These are phyloP conservation scores for Tagetes patula DNA, from an alignment of 129 eudicot species.

Conservation along the genomic window DNA sequence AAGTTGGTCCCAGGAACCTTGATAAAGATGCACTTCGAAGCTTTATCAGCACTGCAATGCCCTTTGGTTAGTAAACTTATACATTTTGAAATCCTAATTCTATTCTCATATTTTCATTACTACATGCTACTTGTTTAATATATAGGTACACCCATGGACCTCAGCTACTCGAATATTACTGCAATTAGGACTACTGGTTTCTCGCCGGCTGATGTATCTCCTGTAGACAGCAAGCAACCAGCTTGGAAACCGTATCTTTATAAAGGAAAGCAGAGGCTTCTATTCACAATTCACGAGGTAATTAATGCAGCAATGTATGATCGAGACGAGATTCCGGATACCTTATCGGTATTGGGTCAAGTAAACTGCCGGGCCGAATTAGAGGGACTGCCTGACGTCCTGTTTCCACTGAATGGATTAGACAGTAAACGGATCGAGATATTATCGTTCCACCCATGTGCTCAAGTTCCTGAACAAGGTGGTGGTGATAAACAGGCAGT, in stretches of 20 bases:
- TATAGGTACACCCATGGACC: constrained; percentile 89
- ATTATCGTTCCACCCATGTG: constrained; percentile 92
- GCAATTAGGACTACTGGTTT: constrained; percentile 73
- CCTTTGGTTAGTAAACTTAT: constrained; percentile 80
- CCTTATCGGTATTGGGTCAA: constrained; percentile 76
- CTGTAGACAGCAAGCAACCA: constrained; percentile 84
- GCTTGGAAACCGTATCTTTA: constrained; percentile 98
- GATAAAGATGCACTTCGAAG: constrained; percentile 82
- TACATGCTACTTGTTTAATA: constrained; percentile 2
- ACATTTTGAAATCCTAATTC: constrained; percentile 3
- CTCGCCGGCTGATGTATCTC: constrained; percentile 70
- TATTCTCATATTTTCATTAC: constrained; percentile 21
- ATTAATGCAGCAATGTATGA: constrained; percentile 96
- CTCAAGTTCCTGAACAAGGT: constrained; percentile 88
- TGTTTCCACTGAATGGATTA: constrained; percentile 75
- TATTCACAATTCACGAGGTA: constrained; percentile 80
- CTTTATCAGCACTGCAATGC: constrained; percentile 84
- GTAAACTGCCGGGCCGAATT: constrained; percentile 96
- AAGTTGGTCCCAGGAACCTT: constrained; percentile 59
- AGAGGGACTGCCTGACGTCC: constrained; percentile 90
- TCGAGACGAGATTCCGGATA: constrained; percentile 91
- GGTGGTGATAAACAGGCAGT: constrained; percentile 79
- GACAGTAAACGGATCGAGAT: constrained; percentile 59
- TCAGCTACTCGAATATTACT: constrained; percentile 70
- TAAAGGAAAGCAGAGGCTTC: constrained; percentile 85